Percentiles rank a stretch among this genome's conserved stretches.
These are phyloP conservation scores for Parastagonospora nodorum DNA, from an alignment of 2,329 filamentous ascomycete species.

Conservation along the genomic window DNA sequence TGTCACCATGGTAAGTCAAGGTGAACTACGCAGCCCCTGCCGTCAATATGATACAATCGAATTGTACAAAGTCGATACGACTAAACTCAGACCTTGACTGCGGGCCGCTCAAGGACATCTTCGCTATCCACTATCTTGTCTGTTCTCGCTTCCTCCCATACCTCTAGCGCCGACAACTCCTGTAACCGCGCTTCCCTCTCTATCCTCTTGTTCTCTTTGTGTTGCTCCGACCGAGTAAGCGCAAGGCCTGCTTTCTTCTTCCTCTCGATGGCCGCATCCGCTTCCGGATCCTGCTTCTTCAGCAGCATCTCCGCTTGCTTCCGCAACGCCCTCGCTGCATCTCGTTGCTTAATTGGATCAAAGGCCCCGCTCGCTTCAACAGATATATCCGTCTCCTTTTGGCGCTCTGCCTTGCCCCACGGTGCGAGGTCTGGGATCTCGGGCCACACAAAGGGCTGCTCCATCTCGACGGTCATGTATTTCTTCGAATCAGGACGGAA, in stretches of 20 bases:
- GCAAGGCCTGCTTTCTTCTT: constrained; percentile 10
- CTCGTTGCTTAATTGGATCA: constrained; percentile 15
- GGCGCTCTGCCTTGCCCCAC: constrained; percentile 51
- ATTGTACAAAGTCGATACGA: neutral
- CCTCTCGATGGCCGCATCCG: constrained; percentile 4
- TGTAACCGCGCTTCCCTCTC: constrained; percentile 41
- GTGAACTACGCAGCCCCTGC: too few species aligned
- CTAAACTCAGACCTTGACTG: constrained; percentile 24
- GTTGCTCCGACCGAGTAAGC: constrained; percentile 8
- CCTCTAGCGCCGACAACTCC: constrained; percentile 47
- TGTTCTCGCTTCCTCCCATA: constrained; percentile 34
- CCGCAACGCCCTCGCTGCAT: constrained; percentile 23
- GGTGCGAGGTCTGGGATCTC: constrained; percentile 61
- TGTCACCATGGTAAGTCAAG: too few species aligned
- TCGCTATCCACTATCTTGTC: constrained; percentile 24
- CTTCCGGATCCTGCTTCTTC: constrained; percentile 15
- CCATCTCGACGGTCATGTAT: constrained; percentile 93
- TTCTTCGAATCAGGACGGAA: constrained; percentile 77
- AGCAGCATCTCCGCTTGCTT: constrained; percentile 34
- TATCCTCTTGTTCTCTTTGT: constrained; percentile 11
- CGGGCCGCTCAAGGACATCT: constrained; percentile 11
- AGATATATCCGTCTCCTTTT: constrained; percentile 36
- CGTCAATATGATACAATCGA: constrained; percentile 3
- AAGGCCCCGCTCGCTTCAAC: constrained; percentile 8
- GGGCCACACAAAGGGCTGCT: constrained; percentile 87